A percentile compares a stretch with the other conserved stretches of the same genome.
These are phyloP conservation scores for Xylaria sp. DNA, from an alignment of 2,329 filamentous ascomycete genomes.

Conservation along the genomic window DNA sequence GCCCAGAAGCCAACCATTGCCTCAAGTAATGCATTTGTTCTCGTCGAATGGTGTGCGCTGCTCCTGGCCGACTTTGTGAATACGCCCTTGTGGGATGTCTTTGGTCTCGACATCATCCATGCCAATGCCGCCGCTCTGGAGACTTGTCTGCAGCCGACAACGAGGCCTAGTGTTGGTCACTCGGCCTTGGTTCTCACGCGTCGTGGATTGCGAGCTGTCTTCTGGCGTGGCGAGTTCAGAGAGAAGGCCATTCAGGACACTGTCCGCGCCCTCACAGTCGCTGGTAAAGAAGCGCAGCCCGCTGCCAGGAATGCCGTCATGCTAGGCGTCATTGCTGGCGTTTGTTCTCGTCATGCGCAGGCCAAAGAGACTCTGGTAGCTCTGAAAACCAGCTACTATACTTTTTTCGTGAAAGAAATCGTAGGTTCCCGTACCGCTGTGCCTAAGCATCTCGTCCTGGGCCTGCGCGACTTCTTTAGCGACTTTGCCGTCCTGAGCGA, in stretches of 20 bases:
- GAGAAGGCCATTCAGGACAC: constrained; percentile 58
- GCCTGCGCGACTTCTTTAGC: constrained; percentile 75
- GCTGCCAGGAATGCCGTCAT: constrained; percentile 68
- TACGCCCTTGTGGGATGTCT: constrained; percentile 57
- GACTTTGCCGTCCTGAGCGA: constrained; percentile 70
- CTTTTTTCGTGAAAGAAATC: constrained; percentile 81
- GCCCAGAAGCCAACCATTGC: constrained; percentile 72
- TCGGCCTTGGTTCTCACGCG: constrained; percentile 74
- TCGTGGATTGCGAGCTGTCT: constrained; percentile 70
- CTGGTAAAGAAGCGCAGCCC: constrained; percentile 56
- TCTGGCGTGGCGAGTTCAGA: constrained; percentile 53
- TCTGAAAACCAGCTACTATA: constrained; percentile 67
- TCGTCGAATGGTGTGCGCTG: constrained; percentile 84
- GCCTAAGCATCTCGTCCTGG: constrained; percentile 64
- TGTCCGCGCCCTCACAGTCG: constrained; percentile 59
- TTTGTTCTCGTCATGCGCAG: constrained; percentile 65
- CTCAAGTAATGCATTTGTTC: constrained; percentile 73
- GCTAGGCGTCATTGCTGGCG: constrained; percentile 81
- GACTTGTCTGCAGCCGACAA: constrained; percentile 62
- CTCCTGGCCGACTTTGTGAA: constrained; percentile 66
- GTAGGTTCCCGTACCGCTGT: constrained; percentile 70
- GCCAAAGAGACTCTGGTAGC: constrained; percentile 58
- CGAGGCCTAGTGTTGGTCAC: constrained; percentile 60
- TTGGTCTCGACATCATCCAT: constrained; percentile 59
- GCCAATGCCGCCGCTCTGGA: constrained; percentile 71